Conservation (phyloP, 139 green algal species). For the Tetradesmus lagerheimii region DNA sequence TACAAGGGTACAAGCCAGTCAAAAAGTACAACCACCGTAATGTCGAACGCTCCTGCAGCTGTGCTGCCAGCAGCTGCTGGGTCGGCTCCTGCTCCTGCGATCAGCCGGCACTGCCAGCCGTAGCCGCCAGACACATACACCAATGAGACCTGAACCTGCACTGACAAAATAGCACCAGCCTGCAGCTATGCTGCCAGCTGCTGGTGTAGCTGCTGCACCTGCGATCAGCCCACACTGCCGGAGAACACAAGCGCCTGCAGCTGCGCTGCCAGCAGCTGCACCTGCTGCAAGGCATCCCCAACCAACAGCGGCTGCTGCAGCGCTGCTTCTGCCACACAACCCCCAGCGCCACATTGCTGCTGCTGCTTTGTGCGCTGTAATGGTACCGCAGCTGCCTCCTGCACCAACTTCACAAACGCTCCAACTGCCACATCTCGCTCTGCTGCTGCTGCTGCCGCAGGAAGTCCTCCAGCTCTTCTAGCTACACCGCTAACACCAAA, state of each 20-base stretch:
- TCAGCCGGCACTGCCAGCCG: too few species aligned
- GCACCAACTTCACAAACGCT: conserved; percentile 16
- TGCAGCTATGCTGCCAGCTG: too few species aligned
- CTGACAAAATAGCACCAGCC: too few species aligned
- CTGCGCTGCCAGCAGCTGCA: conserved; percentile 14
- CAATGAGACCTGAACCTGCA: too few species aligned
- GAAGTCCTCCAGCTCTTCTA: not conserved
- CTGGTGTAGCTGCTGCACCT: too few species aligned
- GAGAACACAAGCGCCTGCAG: conserved; percentile 8
- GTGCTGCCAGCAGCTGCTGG: too few species aligned
- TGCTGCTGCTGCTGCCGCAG: conserved; percentile 11
- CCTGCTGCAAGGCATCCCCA: conserved; percentile 4
- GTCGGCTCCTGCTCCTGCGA: too few species aligned
- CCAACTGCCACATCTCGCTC: conserved; percentile 30
- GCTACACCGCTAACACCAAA: not conserved
- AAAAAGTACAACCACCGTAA: too few species aligned
- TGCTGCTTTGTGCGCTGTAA: not conserved
- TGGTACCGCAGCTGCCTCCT: not conserved
- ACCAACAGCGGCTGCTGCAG: conserved; percentile 16
- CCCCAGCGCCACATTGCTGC: not conserved
- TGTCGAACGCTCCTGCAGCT: too few species aligned
- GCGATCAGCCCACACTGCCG: not conserved
- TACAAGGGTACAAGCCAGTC: too few species aligned
- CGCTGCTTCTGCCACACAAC: not conserved
- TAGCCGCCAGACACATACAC: too few species aligned